Base-by-base conservation (phyloP, 805 yeast genomes). In the Kazachstania psychrophila region DNA sequence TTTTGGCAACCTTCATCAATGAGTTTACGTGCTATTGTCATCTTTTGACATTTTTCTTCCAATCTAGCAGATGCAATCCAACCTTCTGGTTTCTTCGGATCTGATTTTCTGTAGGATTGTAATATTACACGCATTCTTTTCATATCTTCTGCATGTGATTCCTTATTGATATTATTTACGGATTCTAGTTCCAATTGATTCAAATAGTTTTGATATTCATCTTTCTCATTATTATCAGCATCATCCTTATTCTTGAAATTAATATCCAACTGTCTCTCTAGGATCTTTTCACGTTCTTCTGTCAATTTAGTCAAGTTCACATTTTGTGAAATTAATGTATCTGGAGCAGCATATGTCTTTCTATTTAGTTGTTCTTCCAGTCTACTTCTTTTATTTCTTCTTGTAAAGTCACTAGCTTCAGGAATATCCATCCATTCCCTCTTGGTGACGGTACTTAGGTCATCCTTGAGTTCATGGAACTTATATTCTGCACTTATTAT, bases 1-100 rank as follows among this genome's bases (percentile, higher is more conserved):
- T 64, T 63, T 4, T 62, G 64, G 49, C 95, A 82, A 2, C 95
- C 98, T 51, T 83, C 75, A n/a, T 65, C 66, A 6, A 87, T 78
- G 12, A 82, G 42, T 16, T 59, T 60, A 36, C 71, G 70, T 0
- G 97, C 96, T 11, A 58, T 58, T 5, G 60, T 60, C 37, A 65
- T 64, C 35, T 75, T 76, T 30, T 68, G 68, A 1, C 78, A 79
- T 31, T 69, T 70, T 45, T 74, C 80, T 51, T 89, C 97, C 8
- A 86, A 54, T 32, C 85, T 61, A 0, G 95, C 94, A 33, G 86
- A 73, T 0, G 94, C 85, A 16, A 89, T 81, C 95, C 95, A 89
- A 4, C 81, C 83, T 33, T 73, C 72, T 0, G 94, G 72, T 40
- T 77, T 79, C 28, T 62, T 58, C 0, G 96, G 95, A 47, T 84